phyloP scores from a whole-genome alignment of 108 stramenopile genomes.

The Skeletonema grethae region DNA sequence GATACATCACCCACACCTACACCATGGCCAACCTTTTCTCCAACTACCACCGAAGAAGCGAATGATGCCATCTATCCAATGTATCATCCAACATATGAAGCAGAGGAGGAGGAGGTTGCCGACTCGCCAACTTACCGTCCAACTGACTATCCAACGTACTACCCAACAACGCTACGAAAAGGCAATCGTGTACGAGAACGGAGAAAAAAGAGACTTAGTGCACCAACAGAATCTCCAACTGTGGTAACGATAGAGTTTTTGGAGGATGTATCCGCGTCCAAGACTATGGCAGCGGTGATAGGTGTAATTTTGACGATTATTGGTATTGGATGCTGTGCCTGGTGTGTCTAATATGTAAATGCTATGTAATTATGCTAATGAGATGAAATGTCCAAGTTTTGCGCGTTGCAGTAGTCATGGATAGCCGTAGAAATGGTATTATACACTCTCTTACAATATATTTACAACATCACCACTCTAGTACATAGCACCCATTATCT shows the following conservation, averaged over 20 bases:
- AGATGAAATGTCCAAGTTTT: constrained; percentile 1
- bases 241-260: background rate
- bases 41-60: too few species aligned
- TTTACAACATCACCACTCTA: too few species aligned
- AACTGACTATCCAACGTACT: background rate
- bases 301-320: background rate
- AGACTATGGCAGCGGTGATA: background rate
- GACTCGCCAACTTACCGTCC: background rate
- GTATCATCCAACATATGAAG: too few species aligned
- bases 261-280: background rate
- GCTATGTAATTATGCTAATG: constrained; percentile 16
- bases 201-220: background rate
- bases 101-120: too few species aligned
- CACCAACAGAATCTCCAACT: background rate
- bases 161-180: background rate
- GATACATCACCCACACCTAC: too few species aligned
- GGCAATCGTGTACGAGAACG: background rate
- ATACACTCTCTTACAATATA: too few species aligned
- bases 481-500: too few species aligned
- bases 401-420: too few species aligned
- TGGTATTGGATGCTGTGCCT: constrained; percentile 2
- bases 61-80: too few species aligned
- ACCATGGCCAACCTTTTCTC: too few species aligned
- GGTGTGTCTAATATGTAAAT: background rate
- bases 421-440: too few species aligned